Base-by-base conservation (phyloP, 2,329 filamentous ascomycete genomes). In the Rasamsonia emersonii region DNA sequence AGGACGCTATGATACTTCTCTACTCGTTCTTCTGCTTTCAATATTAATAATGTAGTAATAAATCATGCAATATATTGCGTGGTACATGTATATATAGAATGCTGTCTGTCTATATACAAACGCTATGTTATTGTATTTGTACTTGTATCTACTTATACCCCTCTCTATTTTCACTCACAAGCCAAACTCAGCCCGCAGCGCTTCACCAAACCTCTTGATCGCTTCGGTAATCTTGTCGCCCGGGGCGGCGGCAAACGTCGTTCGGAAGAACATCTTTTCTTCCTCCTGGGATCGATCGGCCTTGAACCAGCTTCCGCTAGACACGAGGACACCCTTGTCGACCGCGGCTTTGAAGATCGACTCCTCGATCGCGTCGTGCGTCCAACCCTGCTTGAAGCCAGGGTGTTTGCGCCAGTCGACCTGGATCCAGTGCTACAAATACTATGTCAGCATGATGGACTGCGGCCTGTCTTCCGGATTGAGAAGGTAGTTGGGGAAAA, bases 241-340 rank as follows among this genome's bases (percentile, higher is more conserved):
- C 9, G 74, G 77, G 2, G 86, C 86, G 21, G 86, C 79, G 1
- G 89, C 88, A 64, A 82, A 98, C 0, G 89, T 98, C 3, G 84
- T 78, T 32, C 91, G 75, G 68, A 96, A 93, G 64, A 85, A 95
- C 59, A 94, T 68, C 17, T 77, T 79, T 8, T 68, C 66, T 30
- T 68, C 65, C 32, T 62, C 56, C 8, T 65, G 68, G 28, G 73
- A 68, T 25, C 70, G 72, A 53, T 91, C 81, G 1, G 88, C 83
- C 37, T 77, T 73, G 70, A 96, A 98, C 88, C 88, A 98, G 28
- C 79, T 88, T 3, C 91, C 91, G 28, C 83, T 73, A 37, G 83
- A 86, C 2, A 91, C 70, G 27, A 98, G 69, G 4, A 91, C 84
- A 14, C 84, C 82, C 46, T 81, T 73, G 3, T 78, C 73, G 35